phyloP scores from a whole-genome alignment of 805 yeast species.

The Candida awuae region DNA sequence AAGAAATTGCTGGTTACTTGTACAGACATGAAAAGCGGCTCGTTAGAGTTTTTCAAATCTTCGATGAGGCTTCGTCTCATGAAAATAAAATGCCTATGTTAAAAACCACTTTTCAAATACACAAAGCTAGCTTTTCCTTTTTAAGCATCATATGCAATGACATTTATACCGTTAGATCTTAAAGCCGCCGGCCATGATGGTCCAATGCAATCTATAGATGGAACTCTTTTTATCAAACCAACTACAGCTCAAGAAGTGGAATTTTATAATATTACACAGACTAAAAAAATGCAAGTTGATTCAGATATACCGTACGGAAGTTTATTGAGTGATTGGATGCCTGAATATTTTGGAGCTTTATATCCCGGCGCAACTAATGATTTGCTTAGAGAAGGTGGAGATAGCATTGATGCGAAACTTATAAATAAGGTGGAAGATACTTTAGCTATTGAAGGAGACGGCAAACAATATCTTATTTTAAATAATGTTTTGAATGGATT shows the following conservation, averaged over 20 bases:
- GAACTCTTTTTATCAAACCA: constrained; percentile 66
- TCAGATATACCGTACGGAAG: constrained; percentile 28
- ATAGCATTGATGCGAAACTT: constrained; percentile 19
- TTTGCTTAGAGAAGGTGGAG: constrained; percentile 16
- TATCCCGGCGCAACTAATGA: constrained; percentile 35
- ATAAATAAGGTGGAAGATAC: constrained; percentile 12
- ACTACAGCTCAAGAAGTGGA: constrained; percentile 56
- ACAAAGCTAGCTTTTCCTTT: background rate
- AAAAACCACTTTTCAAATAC: background rate
- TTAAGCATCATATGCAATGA: constrained; percentile 11
- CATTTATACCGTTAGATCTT: constrained; percentile 37
- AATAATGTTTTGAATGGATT: constrained; percentile 62
- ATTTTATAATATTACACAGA: constrained; percentile 49
- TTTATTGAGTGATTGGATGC: constrained; percentile 48
- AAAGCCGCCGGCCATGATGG: constrained; percentile 95
- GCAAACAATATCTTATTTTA: constrained; percentile 48
- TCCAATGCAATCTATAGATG: constrained; percentile 52
- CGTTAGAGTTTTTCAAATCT: too few relatives aligned
- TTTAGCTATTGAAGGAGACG: constrained; percentile 11
- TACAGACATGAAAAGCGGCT: background rate
- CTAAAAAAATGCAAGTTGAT: background rate
- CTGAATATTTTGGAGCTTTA: constrained; percentile 55
- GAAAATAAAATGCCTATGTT: constrained; percentile 1
- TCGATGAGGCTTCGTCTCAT: too few relatives aligned
- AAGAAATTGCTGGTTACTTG: background rate